Evolutionary conservation across 2,329 filamentous ascomycete genomes (phyloP), one percentile per base, ranked within the genome.

Genomic region (Colletotrichum sublineola): DNA sequence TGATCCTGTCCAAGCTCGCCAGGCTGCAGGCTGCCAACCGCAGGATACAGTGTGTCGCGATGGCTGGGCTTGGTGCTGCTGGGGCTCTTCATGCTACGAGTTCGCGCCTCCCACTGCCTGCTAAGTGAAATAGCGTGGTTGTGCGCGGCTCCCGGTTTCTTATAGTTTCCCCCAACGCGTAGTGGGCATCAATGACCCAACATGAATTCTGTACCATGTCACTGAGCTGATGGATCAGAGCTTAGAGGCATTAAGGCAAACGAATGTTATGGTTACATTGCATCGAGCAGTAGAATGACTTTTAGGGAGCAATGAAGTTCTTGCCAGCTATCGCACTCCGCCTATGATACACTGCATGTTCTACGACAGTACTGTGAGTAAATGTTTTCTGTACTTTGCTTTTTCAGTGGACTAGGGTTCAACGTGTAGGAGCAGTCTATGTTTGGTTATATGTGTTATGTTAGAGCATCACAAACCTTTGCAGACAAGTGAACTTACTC

Each of bases 41-140:
- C 31, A 46, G 5, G 7, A 63, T 1, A 68, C 68, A 0, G 64
- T 71, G 12, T 71, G 68, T 18, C 68, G 68, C 15, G 36, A 68
- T 20, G 68, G 68, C 20, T 67, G 48, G 48, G 68, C 68, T 3
- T 71, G 68, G 68, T 71, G 68, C 8, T 71, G 68, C 36, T 44
- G 5, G 1, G 29, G 56, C 12, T 29, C 50, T 11, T 31, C 57
- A 1, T 62, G 68, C 36, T 71, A 67, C n/a, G 50, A 71, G 44
- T 71, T 71, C 29, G 64, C 63, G 2, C 68, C 68, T 5, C 68
- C 64, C 3, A 20, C 48, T 5, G 64, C 63, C 11, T 71, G 68
- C 57, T 71, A 11, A 40, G 7, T 2, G 42, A 11, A 6, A n/a
- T 1, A 6, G 8, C 15, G 9, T 18, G 33, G 6, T 36, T n/a